These are phyloP conservation scores for Silene conica DNA, from an alignment of 148 eudicot species.

Conservation along the genomic window DNA sequence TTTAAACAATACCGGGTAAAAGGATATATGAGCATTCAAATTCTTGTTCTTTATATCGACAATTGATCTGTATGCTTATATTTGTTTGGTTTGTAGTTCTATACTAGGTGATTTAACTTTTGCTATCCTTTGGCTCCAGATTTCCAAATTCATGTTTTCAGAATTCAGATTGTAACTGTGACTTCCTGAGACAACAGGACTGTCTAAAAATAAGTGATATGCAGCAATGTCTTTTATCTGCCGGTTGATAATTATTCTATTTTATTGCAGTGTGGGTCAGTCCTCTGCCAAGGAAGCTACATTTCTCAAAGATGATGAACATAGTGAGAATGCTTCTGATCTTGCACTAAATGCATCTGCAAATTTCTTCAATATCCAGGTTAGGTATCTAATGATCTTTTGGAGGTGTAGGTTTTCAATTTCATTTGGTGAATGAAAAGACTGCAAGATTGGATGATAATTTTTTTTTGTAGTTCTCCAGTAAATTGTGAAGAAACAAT, in stretches of 20 bases:
- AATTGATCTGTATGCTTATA: background rate
- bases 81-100: background rate
- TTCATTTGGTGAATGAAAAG: conserved; percentile 9
- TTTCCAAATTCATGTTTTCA: background rate
- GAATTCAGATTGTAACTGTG: background rate
- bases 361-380: conserved; percentile 33
- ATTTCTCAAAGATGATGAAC: conserved; percentile 37
- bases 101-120: background rate
- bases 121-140: background rate
- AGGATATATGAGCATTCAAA: conserved; percentile 11
- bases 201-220: background rate
- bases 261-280: conserved; percentile 46
- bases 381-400: conserved; percentile 16
- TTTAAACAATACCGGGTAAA: conserved; percentile 46
- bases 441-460: background rate
- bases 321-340: conserved; percentile 33
- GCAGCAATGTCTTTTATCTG: background rate
- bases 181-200: background rate
- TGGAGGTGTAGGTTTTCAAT: conserved; percentile 4
- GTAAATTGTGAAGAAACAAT: background rate
- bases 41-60: conserved; percentile 6
- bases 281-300: conserved; percentile 36
- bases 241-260: conserved; percentile 6
- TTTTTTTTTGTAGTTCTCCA: background rate
- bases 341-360: conserved; percentile 31